phyloP scores from a whole-genome alignment of 2,329 filamentous ascomycete species.

The Pezicula carpinea region DNA sequence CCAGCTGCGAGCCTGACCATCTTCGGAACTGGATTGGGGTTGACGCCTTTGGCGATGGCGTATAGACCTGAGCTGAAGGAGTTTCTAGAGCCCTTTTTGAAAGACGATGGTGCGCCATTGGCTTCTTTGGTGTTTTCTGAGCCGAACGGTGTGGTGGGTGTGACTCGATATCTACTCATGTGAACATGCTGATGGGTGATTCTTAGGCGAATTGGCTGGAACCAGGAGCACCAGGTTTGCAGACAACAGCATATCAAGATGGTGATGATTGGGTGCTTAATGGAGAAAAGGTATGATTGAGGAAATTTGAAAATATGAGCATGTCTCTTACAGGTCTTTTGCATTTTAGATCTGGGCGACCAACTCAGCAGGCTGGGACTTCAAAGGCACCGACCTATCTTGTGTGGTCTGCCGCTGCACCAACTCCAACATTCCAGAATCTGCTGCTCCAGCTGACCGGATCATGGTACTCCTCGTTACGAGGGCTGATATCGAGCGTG shows the following conservation, averaged over 20 bases:
- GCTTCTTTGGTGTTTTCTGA: conserved; percentile 49
- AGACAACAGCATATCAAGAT: conserved; percentile 43
- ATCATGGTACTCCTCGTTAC: conserved; percentile 49
- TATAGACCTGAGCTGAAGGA: conserved; percentile 34
- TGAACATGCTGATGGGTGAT: background rate
- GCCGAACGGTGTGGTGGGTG: conserved; percentile 39
- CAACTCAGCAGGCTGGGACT: conserved; percentile 49
- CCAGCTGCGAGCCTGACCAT: conserved; percentile 44
- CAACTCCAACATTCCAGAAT: conserved; percentile 11
- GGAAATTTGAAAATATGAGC: background rate
- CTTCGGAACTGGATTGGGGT: conserved; percentile 45
- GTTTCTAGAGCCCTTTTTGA: conserved; percentile 45
- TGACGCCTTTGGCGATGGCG: conserved; percentile 44
- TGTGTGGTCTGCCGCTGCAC: conserved; percentile 44
- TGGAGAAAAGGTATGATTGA: conserved; percentile 43
- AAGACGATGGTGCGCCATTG: conserved; percentile 38
- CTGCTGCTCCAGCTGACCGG: conserved; percentile 26
- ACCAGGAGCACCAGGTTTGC: conserved; percentile 41
- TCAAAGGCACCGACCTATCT: conserved; percentile 44
- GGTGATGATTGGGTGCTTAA: conserved; percentile 47
- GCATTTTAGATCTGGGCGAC: conserved; percentile 45
- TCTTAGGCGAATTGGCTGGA: conserved; percentile 43
- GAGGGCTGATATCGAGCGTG: conserved; percentile 40
- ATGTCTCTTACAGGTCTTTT: background rate
- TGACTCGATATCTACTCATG: background rate